Base-by-base conservation (phyloP, 2,329 filamentous ascomycete genomes). In the Fusarium penzigii region DNA sequence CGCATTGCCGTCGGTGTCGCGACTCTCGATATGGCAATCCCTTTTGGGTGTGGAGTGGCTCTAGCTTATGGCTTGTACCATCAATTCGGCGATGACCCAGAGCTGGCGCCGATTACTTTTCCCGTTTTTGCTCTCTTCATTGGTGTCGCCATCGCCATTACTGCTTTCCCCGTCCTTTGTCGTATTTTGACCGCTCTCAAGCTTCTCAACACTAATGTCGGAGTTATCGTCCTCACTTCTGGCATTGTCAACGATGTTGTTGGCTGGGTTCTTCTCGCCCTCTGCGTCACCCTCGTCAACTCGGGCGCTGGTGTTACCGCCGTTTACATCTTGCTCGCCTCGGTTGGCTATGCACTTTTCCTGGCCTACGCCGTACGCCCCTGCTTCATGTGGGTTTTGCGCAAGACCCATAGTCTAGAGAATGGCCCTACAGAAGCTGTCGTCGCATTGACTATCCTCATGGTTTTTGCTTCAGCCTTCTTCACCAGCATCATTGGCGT, bases 231-330 rank as follows among this genome's bases (percentile, higher is more conserved):
- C 5, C 79, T 97, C 10, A 90, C 92, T 3, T 92, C 92, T 6
- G 92, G 92, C 48, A 91, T 96, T 12, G 90, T 90, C 3, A 97
- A 97, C 68, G 92, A 97, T 67, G 91, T 75, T 11, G 51, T 57
- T 10, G 71, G 71, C 51, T 97, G 92, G 93, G 87, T 97, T 57
- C 78, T 97, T 17, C 85, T 97, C n/a, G 92, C 92, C 0, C 85
- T 97, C 34, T 96, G 92, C 62, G 92, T 97, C 29, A 89, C 92
- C 0, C 80, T 97, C 34, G 92, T 96, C 64, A 97, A 97, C 67
- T 90, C 92, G 20, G 86, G 85, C 14, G 87, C 81, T 39, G 93
- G 93, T 0, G 69, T 97, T 16, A 86, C 90, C 0, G 91, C 92
- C 1, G 78, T 97, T 1, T 97, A 84, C 74, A 90, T 96, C 13